Conservation (phyloP, 495 filamentous ascomycete genomes). For the Paragyromitra xinjiangensis region DNA sequence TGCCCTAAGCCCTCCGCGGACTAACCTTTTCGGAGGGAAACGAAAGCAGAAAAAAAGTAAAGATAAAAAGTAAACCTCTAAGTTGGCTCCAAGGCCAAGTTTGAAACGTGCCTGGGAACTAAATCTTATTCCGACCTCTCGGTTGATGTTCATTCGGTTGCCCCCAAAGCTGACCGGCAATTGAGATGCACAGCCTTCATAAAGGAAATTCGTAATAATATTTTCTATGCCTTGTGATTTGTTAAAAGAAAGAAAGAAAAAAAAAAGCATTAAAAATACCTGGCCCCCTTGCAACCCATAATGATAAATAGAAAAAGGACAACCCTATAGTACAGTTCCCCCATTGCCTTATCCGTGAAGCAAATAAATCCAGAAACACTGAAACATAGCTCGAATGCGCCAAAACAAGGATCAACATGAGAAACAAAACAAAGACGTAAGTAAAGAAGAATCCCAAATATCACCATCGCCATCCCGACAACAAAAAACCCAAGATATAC, state of each 20-base stretch:
- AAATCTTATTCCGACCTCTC: slow-evolving; percentile 49
- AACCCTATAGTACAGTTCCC: slow-evolving; percentile 41
- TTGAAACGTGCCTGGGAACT: slow-evolving; percentile 30
- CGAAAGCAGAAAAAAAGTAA: too few relatives aligned
- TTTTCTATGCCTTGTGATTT: neutral
- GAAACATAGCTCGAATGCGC: slow-evolving; percentile 18
- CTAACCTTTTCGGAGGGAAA: neutral
- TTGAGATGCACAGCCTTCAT: neutral
- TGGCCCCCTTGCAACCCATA: neutral
- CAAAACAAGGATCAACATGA: slow-evolving; percentile 8
- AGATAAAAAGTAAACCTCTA: neutral
- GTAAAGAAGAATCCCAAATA: neutral
- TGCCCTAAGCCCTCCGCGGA: slow-evolving; percentile 4
- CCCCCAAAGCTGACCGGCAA: neutral
- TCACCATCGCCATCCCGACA: neutral
- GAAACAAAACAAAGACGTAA: neutral
- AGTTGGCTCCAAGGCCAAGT: slow-evolving; percentile 21
- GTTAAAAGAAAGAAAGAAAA: neutral
- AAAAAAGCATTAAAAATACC: slow-evolving; percentile 25
- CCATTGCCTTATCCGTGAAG: slow-evolving; percentile 31
- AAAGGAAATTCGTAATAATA: slow-evolving; percentile 25
- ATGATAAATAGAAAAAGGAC: neutral
- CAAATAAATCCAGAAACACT: slow-evolving; percentile 11
- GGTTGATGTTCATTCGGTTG: slow-evolving; percentile 2
- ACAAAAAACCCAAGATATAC: slow-evolving; percentile 32